These are phyloP conservation scores for Vishniacozyma victoriae DNA, from an alignment of 768 basidiomycete genomes.

Conservation along the genomic window DNA sequence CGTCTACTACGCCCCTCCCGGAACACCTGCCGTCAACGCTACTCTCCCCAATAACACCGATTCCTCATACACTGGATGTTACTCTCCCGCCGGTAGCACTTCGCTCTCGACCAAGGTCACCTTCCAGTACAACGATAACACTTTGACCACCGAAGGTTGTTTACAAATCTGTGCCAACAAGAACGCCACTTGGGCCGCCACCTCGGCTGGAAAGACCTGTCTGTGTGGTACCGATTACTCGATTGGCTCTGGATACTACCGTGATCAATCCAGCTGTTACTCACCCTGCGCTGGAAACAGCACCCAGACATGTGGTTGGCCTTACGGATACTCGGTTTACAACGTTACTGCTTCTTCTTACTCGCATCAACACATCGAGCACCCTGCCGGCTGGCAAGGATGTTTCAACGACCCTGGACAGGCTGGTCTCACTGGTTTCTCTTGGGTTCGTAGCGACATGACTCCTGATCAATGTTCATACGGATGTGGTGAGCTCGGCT, in stretches of 20 bases:
- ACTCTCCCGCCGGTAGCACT: constrained; percentile 12
- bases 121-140: constrained; percentile 23
- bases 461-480: constrained; percentile 19
- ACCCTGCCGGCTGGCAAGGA: constrained; percentile 21
- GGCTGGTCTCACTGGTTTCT: too few relatives aligned
- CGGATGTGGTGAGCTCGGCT: constrained; percentile 19
- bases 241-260: constrained; percentile 15
- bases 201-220: constrained; percentile 24
- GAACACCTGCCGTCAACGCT: constrained; percentile 2
- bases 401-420: too few relatives aligned
- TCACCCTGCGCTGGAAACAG: constrained; percentile 31
- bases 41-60: constrained; percentile 1
- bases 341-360: constrained; percentile 23
- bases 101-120: constrained; percentile 14
- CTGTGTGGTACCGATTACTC: constrained; percentile 30
- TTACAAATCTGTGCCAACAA: constrained; percentile 25
- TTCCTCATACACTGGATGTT: constrained; percentile 25
- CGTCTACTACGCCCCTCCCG: constrained; percentile 11
- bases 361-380: constrained; percentile 1
- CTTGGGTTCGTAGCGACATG: too few relatives aligned
- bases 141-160: constrained; percentile 37
- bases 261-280: constrained; percentile 27
- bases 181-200: constrained; percentile 35
- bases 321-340: constrained; percentile 22
- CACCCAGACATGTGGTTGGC: constrained; percentile 32